Evolutionary conservation across 2,329 filamentous ascomycete species (phyloP).

Genomic region (Pseudopyricularia javanii): DNA sequence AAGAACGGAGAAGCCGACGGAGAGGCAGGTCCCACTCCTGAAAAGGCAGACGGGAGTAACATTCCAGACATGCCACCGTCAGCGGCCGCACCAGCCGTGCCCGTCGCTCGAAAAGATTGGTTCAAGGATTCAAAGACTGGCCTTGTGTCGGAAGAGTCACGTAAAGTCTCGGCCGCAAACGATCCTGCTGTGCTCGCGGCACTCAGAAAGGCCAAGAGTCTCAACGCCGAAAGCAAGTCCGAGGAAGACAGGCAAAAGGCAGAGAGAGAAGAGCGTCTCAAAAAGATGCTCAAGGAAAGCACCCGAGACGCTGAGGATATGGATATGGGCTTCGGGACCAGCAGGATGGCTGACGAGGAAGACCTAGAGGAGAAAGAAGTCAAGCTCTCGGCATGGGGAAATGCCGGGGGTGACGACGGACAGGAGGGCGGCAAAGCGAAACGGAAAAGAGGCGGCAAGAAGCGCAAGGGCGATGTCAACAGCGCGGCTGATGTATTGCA

Average conservation of each 20-base stretch:
- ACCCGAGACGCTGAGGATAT: conserved; percentile 81
- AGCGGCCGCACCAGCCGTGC: conserved; percentile 9
- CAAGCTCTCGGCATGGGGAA: conserved; percentile 56
- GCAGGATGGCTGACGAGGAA: conserved; percentile 76
- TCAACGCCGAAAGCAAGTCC: conserved; percentile 35
- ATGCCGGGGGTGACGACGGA: conserved; percentile 36
- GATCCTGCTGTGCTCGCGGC: conserved; percentile 75
- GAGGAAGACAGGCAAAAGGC: conserved; percentile 27
- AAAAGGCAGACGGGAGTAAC: background rate
- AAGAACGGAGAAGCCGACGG: background rate
- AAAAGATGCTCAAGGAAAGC: conserved; percentile 60
- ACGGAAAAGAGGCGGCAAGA: conserved; percentile 60
- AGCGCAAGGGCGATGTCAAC: conserved; percentile 67
- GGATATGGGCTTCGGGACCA: conserved; percentile 88
- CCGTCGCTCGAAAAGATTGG: conserved; percentile 35
- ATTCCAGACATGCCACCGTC: background rate
- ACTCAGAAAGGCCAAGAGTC: conserved; percentile 68
- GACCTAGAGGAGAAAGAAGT: conserved; percentile 60
- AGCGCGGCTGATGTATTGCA: conserved; percentile 69
- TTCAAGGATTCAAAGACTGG: conserved; percentile 46
- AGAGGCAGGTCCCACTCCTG: background rate
- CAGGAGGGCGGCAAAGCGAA: conserved; percentile 37
- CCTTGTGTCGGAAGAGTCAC: conserved; percentile 38
- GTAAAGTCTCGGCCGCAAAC: conserved; percentile 42
- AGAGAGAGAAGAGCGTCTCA: conserved; percentile 53